Percentiles rank a stretch among this genome's conserved stretches.
phyloP scores from a whole-genome alignment of 1,284 basidiomycete genomes.

The Leccinum angustisporum region DNA sequence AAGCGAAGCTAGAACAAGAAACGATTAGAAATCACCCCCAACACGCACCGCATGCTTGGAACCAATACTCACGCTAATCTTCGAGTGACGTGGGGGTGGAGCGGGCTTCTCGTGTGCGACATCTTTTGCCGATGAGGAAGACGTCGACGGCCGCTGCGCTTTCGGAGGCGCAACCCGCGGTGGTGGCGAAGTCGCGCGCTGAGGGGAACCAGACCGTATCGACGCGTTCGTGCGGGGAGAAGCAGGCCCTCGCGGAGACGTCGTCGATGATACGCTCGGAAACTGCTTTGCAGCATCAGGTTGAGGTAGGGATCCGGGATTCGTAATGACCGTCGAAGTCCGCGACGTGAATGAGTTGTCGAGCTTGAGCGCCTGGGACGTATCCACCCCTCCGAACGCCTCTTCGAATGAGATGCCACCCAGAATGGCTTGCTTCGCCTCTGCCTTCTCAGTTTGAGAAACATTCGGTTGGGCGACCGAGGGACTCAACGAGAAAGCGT shows the following conservation, averaged over 20 bases:
- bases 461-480: conserved; percentile 12
- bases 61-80: conserved; percentile 63
- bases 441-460: conserved; percentile 21
- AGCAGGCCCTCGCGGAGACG: conserved; percentile 33
- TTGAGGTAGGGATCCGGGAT: conserved; percentile 30
- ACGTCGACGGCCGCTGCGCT: conserved; percentile 50
- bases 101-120: conserved; percentile 48
- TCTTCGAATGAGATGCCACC: conserved; percentile 55
- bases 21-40: conserved; percentile 14
- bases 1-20: conserved; percentile 58
- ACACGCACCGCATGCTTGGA: conserved; percentile 4
- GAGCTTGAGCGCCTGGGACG: conserved; percentile 44
- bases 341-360: conserved; percentile 35
- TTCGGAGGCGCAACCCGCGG: conserved; percentile 55
- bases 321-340: conserved; percentile 29
- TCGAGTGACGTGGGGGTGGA: conserved; percentile 58
- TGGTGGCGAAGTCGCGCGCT: conserved; percentile 51
- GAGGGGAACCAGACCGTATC: conserved; percentile 41
- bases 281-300: conserved; percentile 25
- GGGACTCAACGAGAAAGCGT: conserved; percentile 43
- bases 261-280: conserved; percentile 36
- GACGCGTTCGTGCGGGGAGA: conserved; percentile 36
- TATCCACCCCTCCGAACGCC: conserved; percentile 53
- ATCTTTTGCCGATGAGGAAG: conserved; percentile 51
- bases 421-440: conserved; percentile 15